Percentiles rank a stretch among this genome's conserved stretches.
These are phyloP conservation scores for Taxillus chinensis DNA, from an alignment of 164 flowering plant species.

Conservation along the genomic window DNA sequence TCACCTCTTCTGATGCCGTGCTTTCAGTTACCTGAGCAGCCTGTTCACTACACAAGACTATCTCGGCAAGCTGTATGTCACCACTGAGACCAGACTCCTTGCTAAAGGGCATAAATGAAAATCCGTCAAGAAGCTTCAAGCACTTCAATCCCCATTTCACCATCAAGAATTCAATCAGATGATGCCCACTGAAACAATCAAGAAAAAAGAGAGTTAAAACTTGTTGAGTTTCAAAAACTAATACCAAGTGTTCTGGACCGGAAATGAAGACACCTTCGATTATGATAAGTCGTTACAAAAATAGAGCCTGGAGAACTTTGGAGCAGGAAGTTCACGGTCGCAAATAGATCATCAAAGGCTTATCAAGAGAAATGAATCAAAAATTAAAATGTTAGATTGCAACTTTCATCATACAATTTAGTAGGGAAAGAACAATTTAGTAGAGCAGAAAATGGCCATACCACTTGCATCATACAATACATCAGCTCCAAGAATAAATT, in stretches of 20 bases:
- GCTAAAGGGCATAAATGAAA: conserved; percentile 65
- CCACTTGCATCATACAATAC: conserved; percentile 78
- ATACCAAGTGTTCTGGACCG: neutral
- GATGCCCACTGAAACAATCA: conserved; percentile 65
- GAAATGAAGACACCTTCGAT: conserved; percentile 49
- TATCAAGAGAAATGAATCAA: conserved; percentile 6
- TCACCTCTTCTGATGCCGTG: neutral
- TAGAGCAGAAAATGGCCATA: conserved; percentile 13
- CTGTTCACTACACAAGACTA: conserved; percentile 21
- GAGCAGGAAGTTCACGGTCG: conserved; percentile 82
- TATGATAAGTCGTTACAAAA: conserved; percentile 84
- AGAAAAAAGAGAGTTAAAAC: neutral
- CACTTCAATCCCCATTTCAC: conserved; percentile 91
- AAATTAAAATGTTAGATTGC: conserved; percentile 3
- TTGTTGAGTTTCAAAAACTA: neutral
- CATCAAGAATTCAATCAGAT: conserved; percentile 86
- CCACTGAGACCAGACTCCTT: conserved; percentile 57
- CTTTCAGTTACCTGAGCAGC: conserved; percentile 5
- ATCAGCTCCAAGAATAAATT: conserved; percentile 87
- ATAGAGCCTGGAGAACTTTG: conserved; percentile 60
- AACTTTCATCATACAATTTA: neutral
- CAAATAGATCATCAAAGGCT: conserved; percentile 88
- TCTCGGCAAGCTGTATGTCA: conserved; percentile 80
- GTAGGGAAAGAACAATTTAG: neutral
- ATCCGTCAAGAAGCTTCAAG: conserved; percentile 68